These are phyloP conservation scores for Luffa aegyptiaca DNA, from an alignment of 306 rosid species.

Conservation along the genomic window DNA sequence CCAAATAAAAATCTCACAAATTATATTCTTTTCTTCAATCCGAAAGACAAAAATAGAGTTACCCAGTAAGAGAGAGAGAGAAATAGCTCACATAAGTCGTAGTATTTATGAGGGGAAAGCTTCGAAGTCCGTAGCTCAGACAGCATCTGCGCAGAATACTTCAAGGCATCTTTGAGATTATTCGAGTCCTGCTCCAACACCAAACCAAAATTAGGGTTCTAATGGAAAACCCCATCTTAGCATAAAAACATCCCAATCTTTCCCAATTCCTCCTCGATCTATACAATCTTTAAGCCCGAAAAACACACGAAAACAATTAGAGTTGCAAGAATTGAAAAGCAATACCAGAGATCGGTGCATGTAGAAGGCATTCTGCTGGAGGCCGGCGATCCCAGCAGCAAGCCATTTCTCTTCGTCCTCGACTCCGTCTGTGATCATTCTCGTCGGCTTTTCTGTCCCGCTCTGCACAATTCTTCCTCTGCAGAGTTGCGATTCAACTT, in stretches of 20 bases:
- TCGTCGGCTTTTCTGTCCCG: constrained; percentile 11
- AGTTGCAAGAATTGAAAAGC: constrained; percentile 10
- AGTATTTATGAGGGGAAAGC: constrained; percentile 97
- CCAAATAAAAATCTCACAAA: not conserved
- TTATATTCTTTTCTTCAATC: not conserved
- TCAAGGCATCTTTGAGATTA: constrained; percentile 88
- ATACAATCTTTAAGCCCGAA: not conserved
- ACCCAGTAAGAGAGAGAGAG: constrained; percentile 26
- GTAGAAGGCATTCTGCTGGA: constrained; percentile 89
- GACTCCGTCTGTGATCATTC: constrained; percentile 67
- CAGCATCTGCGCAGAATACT: constrained; percentile 97
- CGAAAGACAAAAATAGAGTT: not conserved
- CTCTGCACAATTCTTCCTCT: not conserved
- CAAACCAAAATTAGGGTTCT: constrained; percentile 4
- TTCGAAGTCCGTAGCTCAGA: constrained; percentile 94
- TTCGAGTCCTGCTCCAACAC: constrained; percentile 62
- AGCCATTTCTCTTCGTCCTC: constrained; percentile 93
- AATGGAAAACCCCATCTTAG: not conserved
- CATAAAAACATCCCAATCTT: not conserved
- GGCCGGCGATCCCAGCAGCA: constrained; percentile 95
- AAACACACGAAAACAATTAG: not conserved
- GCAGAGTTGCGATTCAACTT: not conserved
- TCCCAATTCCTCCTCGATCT: not conserved
- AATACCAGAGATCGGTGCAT: constrained; percentile 98
- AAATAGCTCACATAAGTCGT: constrained; percentile 65